Evolutionary conservation across 805 yeast species (phyloP).

Genomic region (Nakazawaea peltata): DNA sequence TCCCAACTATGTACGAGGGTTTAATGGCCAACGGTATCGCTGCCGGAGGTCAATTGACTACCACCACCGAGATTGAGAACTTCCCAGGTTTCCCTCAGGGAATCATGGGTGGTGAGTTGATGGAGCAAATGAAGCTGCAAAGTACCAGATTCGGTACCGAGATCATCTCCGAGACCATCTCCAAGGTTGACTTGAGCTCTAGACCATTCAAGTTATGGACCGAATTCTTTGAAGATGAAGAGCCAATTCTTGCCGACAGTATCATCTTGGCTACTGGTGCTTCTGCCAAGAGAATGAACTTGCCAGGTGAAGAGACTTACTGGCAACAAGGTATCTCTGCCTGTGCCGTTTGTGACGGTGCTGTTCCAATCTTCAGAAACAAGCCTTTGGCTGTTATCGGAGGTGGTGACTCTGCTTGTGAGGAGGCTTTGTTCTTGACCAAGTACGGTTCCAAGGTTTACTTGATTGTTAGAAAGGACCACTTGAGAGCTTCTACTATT

Average conservation of each 20-base stretch:
- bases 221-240: conserved; percentile 88
- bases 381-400: conserved; percentile 97
- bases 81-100: conserved; percentile 99
- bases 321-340: conserved; percentile 99
- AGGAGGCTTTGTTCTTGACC: conserved; percentile 94
- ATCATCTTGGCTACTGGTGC: conserved; percentile 97
- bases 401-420: conserved; percentile 99
- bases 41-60: conserved; percentile 98
- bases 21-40: conserved; percentile 96
- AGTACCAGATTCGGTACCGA: conserved; percentile 85
- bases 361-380: conserved; percentile 97
- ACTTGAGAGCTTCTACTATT: conserved; percentile 88
- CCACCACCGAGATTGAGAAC: conserved; percentile 97
- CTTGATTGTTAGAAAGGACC: conserved; percentile 89
- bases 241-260: conserved; percentile 89
- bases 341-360: conserved; percentile 99
- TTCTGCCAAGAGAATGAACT: conserved; percentile 85
- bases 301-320: conserved; percentile 96
- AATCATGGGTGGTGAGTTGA: conserved; percentile 75
- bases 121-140: conserved; percentile 93
- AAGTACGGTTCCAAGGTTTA: conserved; percentile 96
- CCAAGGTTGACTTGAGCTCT: conserved; percentile 81
- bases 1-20: conserved; percentile 92
- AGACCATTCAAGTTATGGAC: conserved; percentile 97
- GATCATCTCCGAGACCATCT: conserved; percentile 88